Base-by-base conservation (phyloP, 768 basidiomycete species). In the Boletus huronensis region DNA sequence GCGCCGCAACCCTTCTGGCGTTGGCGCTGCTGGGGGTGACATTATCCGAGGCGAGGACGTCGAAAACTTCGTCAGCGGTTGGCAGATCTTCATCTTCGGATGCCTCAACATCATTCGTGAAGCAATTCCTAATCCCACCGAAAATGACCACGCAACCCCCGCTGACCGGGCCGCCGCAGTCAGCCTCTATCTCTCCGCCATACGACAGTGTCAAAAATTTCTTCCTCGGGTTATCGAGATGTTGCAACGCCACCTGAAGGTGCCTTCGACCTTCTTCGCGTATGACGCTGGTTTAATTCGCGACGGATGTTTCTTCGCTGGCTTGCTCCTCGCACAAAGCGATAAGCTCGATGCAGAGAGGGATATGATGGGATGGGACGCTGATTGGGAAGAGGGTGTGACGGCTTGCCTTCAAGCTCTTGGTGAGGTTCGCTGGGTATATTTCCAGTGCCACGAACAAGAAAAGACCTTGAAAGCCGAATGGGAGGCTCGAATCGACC, bases 1-100 rank as follows among this genome's bases (percentile, higher is more conserved):
- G 55, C 77, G 82, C 41, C 72, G 76, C 34, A 72, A 75, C 21
- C 70, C 72, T 29, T 67, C 72, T 28, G 76, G 77, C 45, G 71
- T 79, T 34, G 77, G 79, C 41, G 61, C 68, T 17, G 68, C 74
- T 6, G 67, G 67, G 31, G 62, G 64, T 28, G 66, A 60, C 28
- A 52, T 71, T 25, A 56, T 80, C 31, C 75, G 78, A 10, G 64
- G 70, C 7, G 82, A 83, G 58, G 84, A 85, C 50, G 70, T 82
- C 32, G 79, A 82, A 50, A 71, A 85, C 53, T 94, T 89, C 66
- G 84, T 87, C 42, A 85, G 88, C 64, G 85, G 87, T 32, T 96
- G 93, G 93, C 88, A 90, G 80, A 87, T 93, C 51, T 93, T 90
- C 71, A 85, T 95, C 58, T 96, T 96, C 60, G 91, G 95, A 70